Conservation (phyloP, 164 flowering plant species). For the Litsea cubeba region DNA sequence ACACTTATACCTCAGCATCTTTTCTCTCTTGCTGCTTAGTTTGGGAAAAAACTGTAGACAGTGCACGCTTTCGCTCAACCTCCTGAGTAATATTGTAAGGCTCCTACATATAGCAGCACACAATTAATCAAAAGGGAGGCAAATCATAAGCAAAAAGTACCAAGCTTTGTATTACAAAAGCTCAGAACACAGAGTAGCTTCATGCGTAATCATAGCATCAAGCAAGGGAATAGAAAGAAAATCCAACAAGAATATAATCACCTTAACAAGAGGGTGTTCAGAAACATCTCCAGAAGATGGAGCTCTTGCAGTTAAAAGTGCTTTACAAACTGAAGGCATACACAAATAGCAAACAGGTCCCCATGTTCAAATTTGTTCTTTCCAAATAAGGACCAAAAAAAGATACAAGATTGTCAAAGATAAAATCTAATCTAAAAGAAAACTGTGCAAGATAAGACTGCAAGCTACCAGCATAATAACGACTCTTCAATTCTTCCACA, state of each 20-base stretch:
- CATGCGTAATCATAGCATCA: background rate
- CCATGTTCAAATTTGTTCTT: background rate
- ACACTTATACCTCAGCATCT: constrained; percentile 65
- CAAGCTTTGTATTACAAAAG: background rate
- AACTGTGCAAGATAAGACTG: background rate
- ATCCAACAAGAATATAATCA: constrained; percentile 13
- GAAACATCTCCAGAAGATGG: constrained; percentile 70
- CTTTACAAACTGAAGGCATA: constrained; percentile 57
- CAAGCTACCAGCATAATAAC: constrained; percentile 84
- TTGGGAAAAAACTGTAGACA: constrained; percentile 80
- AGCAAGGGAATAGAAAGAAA: background rate
- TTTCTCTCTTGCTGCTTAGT: constrained; percentile 89
- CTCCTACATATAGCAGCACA: constrained; percentile 43
- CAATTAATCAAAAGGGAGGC: background rate
- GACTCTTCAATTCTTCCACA: constrained; percentile 88
- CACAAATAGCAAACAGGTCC: constrained; percentile 3
- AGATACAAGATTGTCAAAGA: background rate
- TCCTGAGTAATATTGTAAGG: constrained; percentile 73
- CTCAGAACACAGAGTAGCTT: background rate
- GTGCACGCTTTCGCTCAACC: constrained; percentile 84
- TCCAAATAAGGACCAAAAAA: background rate
- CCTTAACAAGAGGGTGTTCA: constrained; percentile 81
- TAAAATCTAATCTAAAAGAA: background rate
- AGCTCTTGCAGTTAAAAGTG: constrained; percentile 74
- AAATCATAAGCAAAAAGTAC: background rate